Base-by-base conservation (phyloP, 2,329 filamentous ascomycete species). In the Simplicillium sp. region DNA sequence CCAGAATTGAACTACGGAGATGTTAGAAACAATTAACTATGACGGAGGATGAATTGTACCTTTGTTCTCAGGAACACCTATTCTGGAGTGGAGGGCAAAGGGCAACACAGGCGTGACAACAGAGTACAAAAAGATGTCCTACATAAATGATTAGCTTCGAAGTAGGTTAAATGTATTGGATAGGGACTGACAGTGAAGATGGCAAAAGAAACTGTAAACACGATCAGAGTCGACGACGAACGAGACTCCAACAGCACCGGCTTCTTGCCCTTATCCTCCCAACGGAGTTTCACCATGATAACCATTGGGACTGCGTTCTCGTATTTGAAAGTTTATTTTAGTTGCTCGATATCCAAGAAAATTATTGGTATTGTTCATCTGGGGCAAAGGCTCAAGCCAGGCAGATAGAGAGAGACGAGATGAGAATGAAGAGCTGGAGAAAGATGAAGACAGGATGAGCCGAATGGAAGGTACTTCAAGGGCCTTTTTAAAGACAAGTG, bases 61-160 rank as follows among this genome's bases (percentile, higher is more conserved):
- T 43, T 48, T 46, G 12, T 50, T 42, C 36, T 44, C 31, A 4
- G 40, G 33, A 11, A 61, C 46, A 11, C 52, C 55, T 38, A 54
- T 46, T 13, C 54, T 50, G n/a, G 44, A 43, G 11, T 49, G 36
- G 9, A 61, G 49, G 9, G 54, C 52, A 41, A 57, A 60, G 12
- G 58, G 58, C 36, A 60, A 43, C 11, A 61, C 48, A 2, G 58
- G 58, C 9, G 60, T 56, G 37, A 61, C 52, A 36, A 61, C 58
- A 17, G 52, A 54, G 34, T 60, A 61, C 7, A 60, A 42, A 34
- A 61, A 61, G 37, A 61, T 54, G 34, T 61, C 58, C 58, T 61
- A 37, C 4, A 16, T n/a, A 14, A 14, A 3, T n/a, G n/a, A n/a
- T 49, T 34, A 48, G 38, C 28, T 16, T 36, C 20, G n/a, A n/a